These are phyloP conservation scores for Melastoma malabathricum DNA, from an alignment of 345 rosid genomes.

Conservation along the genomic window DNA sequence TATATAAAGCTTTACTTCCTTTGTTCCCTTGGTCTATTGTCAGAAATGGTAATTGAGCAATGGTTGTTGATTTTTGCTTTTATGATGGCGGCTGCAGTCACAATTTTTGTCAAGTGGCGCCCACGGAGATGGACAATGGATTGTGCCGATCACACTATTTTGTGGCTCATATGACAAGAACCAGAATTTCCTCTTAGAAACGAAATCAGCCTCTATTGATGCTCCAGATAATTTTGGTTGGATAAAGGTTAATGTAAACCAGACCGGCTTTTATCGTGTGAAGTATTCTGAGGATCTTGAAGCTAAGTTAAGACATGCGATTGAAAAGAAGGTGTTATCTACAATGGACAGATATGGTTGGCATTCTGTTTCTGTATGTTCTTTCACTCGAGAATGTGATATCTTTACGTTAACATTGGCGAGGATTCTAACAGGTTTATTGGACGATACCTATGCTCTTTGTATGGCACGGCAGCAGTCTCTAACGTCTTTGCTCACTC, in stretches of 20 bases:
- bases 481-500: slow-evolving; percentile 63
- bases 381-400: slow-evolving; percentile 1
- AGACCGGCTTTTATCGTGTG: slow-evolving; percentile 87
- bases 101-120: slow-evolving; percentile 80
- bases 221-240: slow-evolving; percentile 25
- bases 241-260: slow-evolving; percentile 76
- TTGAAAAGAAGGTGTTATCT: slow-evolving; percentile 48
- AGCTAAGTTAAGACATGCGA: slow-evolving; percentile 57
- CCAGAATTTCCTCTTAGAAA: slow-evolving; percentile 61
- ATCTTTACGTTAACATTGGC: slow-evolving; percentile 8
- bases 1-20: background rate
- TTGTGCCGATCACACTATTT: slow-evolving; percentile 78
- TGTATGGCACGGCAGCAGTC: slow-evolving; percentile 83
- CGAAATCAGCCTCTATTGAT: slow-evolving; percentile 42
- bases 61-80: background rate
- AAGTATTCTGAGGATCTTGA: slow-evolving; percentile 75
- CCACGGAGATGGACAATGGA: slow-evolving; percentile 85
- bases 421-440: slow-evolving; percentile 40
- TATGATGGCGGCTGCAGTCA: slow-evolving; percentile 34
- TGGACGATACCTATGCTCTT: slow-evolving; percentile 90
- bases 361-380: slow-evolving; percentile 3
- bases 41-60: background rate
- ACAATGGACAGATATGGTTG: slow-evolving; percentile 80
- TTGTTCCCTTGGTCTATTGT: background rate
- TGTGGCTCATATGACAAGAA: slow-evolving; percentile 55